Evolutionary conservation across 2,329 filamentous ascomycete species (phyloP).

Genomic region (Penicillium sp.): DNA sequence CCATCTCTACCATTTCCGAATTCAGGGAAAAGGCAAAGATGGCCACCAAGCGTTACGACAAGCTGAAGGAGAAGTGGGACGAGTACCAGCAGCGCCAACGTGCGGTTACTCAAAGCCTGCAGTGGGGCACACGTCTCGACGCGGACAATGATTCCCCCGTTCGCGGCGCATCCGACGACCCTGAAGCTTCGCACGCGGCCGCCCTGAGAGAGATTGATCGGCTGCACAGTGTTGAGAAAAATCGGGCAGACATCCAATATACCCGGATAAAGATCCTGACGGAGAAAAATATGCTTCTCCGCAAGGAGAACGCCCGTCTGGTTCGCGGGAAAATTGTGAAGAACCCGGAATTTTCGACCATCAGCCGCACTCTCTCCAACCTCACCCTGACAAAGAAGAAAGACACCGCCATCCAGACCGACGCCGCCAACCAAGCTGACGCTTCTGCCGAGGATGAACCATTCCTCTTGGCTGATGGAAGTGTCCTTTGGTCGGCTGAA

Average conservation of each 20-base stretch:
- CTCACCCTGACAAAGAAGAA: constrained; percentile 6
- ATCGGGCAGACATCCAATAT: background rate
- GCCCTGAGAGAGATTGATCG: constrained; percentile 6
- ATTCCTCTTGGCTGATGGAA: no score
- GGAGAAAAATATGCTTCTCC: no score
- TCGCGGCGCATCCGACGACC: background rate
- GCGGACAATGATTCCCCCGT: background rate
- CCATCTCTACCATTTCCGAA: background rate
- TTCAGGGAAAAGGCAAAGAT: background rate
- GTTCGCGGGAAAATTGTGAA: background rate
- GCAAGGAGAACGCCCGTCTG: no score
- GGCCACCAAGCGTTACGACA: background rate
- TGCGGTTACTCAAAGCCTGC: background rate
- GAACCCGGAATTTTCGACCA: background rate
- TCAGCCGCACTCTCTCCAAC: no score
- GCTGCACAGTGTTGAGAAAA: background rate
- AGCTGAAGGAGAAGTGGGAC: background rate
- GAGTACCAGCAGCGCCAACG: background rate
- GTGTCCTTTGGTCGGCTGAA: no score
- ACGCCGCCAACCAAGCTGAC: background rate
- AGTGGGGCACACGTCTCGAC: background rate
- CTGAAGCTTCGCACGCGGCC: background rate
- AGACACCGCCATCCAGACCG: constrained; percentile 4
- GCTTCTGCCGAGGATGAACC: no score
- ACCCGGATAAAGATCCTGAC: no score